Evolutionary conservation across 75 land plant genomes (phyloP).

Genomic region (Sequoia sempervirens): DNA sequence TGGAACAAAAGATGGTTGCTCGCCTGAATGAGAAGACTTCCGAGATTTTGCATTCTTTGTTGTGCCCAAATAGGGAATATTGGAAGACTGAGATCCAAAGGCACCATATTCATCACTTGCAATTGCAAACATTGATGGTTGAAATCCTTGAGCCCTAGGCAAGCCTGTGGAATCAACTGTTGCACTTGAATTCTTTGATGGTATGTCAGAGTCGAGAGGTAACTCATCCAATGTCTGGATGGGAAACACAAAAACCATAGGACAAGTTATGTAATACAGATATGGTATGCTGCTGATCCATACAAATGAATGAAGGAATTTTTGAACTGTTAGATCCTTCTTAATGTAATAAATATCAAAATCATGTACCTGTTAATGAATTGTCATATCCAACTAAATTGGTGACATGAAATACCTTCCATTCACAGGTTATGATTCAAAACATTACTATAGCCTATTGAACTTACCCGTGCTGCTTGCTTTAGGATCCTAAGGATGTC

Average conservation of each 20-base stretch:
- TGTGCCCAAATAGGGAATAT: conserved; percentile 42
- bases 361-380: not conserved
- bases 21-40: conserved; percentile 49
- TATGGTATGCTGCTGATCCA: not conserved
- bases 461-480: conserved; percentile 65
- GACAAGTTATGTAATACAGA: not conserved
- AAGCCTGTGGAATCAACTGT: conserved; percentile 59
- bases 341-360: not conserved
- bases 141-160: conserved; percentile 50
- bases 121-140: conserved; percentile 37
- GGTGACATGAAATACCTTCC: not conserved
- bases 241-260: conserved; percentile 10
- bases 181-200: conserved; percentile 35
- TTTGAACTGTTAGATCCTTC: not conserved
- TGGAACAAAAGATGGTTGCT: conserved; percentile 33
- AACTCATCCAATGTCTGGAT: conserved; percentile 87
- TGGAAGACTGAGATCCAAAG: conserved; percentile 11
- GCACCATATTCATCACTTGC: conserved; percentile 27
- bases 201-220: conserved; percentile 69
- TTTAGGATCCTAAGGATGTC: conserved; percentile 56
- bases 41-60: conserved; percentile 41
- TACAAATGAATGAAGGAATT: not conserved
- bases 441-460: not conserved
- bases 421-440: not conserved
- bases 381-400: not conserved